These are phyloP conservation scores for Yamadazyma atlantica DNA, from an alignment of 1,139 yeast species.

Conservation along the genomic window DNA sequence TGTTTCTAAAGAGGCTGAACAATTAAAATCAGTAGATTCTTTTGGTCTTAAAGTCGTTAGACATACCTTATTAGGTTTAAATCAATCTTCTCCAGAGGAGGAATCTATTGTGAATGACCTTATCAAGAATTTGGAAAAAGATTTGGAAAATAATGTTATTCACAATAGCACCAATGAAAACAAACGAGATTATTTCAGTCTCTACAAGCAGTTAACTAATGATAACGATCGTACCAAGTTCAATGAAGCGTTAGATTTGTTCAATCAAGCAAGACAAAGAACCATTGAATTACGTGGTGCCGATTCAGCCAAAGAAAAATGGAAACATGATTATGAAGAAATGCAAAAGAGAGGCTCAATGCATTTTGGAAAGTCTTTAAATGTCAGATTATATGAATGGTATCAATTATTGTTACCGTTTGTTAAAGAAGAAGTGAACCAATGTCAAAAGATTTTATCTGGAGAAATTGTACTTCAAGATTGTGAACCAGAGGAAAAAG, in stretches of 20 bases:
- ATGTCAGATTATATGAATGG: slow-evolving; percentile 81
- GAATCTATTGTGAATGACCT: slow-evolving; percentile 31
- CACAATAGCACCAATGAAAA: slow-evolving; percentile 35
- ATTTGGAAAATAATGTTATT: slow-evolving; percentile 23
- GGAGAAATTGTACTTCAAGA: slow-evolving; percentile 18
- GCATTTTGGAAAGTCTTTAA: slow-evolving; percentile 58
- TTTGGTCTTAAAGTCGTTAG: slow-evolving; percentile 80
- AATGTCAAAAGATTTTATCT: slow-evolving; percentile 40
- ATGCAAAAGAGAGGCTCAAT: slow-evolving; percentile 63
- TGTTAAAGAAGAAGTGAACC: slow-evolving; percentile 61
- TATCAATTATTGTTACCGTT: slow-evolving; percentile 66
- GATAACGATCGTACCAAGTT: slow-evolving; percentile 57
- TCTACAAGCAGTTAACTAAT: slow-evolving; percentile 51
- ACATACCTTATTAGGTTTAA: slow-evolving; percentile 72
- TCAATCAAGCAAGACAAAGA: slow-evolving; percentile 74
- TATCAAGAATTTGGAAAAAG: slow-evolving; percentile 35
- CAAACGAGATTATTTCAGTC: slow-evolving; percentile 60
- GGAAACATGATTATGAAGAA: slow-evolving; percentile 82
- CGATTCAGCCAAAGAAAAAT: slow-evolving; percentile 83
- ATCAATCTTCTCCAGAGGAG: slow-evolving; percentile 24
- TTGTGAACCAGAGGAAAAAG: slow-evolving; percentile 27
- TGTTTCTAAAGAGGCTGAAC: slow-evolving; percentile 53
- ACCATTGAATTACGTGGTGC: slow-evolving; percentile 75
- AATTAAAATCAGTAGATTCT: slow-evolving; percentile 69
- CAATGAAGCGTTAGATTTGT: slow-evolving; percentile 62